These are phyloP conservation scores for Monilinia polystroma DNA, from an alignment of 2,329 filamentous ascomycete genomes.

Conservation along the genomic window DNA sequence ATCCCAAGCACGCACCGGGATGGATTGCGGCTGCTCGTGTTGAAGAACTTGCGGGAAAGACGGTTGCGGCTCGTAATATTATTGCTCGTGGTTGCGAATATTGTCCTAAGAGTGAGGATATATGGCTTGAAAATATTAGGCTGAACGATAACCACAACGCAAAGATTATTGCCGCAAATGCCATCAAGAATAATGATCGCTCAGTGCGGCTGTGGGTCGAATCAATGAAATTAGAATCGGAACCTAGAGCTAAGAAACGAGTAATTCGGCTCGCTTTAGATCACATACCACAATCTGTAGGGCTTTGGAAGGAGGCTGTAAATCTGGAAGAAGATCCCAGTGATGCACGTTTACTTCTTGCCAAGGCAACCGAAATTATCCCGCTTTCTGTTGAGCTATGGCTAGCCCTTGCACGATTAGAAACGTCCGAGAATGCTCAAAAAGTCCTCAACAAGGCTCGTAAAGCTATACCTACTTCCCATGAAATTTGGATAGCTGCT, in stretches of 20 bases:
- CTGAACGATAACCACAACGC: slow-evolving; percentile 90
- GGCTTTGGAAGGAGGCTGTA: slow-evolving; percentile 97
- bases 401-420: slow-evolving; percentile 87
- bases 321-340: slow-evolving; percentile 89
- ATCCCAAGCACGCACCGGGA: slow-evolving; percentile 88
- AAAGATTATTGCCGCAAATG: slow-evolving; percentile 90
- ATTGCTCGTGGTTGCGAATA: slow-evolving; percentile 86
- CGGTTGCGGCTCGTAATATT: slow-evolving; percentile 81
- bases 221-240: slow-evolving; percentile 87
- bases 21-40: slow-evolving; percentile 94
- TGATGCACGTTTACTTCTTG: slow-evolving; percentile 83
- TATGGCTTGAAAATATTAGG: slow-evolving; percentile 93
- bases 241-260: slow-evolving; percentile 82
- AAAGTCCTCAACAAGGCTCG: slow-evolving; percentile 93
- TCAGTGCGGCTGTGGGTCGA: slow-evolving; percentile 92
- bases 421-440: slow-evolving; percentile 87
- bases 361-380: slow-evolving; percentile 94
- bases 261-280: slow-evolving; percentile 90
- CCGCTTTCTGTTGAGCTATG: slow-evolving; percentile 91
- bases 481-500: slow-evolving; percentile 96
- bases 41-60: slow-evolving; percentile 90
- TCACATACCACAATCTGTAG: slow-evolving; percentile 89
- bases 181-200: slow-evolving; percentile 85
- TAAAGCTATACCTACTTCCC: slow-evolving; percentile 87
- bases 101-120: slow-evolving; percentile 91